Conservation (phyloP, 2,329 filamentous ascomycete genomes). For the Podosphaera xanthii region DNA sequence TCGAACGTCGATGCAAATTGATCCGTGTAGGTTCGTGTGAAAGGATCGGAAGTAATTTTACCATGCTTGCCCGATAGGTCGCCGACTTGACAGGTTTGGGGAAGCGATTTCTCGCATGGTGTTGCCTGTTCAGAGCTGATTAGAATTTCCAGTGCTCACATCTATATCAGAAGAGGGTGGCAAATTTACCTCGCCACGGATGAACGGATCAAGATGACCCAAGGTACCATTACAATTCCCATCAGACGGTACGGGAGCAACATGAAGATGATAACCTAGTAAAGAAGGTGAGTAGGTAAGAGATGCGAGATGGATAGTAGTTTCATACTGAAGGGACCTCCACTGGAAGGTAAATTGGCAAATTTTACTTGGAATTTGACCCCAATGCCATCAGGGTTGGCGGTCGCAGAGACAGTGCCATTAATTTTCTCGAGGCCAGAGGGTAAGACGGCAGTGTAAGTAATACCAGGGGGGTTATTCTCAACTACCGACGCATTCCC, state of each 20-base stretch:
- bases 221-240: conserved; percentile 51
- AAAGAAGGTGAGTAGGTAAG: background rate
- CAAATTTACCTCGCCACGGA: conserved; percentile 25
- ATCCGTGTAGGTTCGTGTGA: conserved; percentile 29
- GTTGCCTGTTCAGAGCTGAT: conserved; percentile 22
- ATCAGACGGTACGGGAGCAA: conserved; percentile 32
- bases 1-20: conserved; percentile 30
- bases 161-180: background rate
- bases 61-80: conserved; percentile 58
- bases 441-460: conserved; percentile 34
- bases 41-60: conserved; percentile 28
- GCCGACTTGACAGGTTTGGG: conserved; percentile 50
- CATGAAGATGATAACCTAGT: conserved; percentile 52
- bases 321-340: conserved; percentile 35
- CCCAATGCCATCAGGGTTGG: conserved; percentile 27
- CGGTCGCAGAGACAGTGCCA: conserved; percentile 25
- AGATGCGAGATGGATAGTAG: background rate
- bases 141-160: no score
- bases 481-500: conserved; percentile 27
- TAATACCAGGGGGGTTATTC: conserved; percentile 30
- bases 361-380: conserved; percentile 32
- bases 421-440: conserved; percentile 26
- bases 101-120: conserved; percentile 31
- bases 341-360: conserved; percentile 31
- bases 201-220: conserved; percentile 48